These are phyloP conservation scores for Millerozyma miso DNA, from an alignment of 805 yeast genomes.

Conservation along the genomic window DNA sequence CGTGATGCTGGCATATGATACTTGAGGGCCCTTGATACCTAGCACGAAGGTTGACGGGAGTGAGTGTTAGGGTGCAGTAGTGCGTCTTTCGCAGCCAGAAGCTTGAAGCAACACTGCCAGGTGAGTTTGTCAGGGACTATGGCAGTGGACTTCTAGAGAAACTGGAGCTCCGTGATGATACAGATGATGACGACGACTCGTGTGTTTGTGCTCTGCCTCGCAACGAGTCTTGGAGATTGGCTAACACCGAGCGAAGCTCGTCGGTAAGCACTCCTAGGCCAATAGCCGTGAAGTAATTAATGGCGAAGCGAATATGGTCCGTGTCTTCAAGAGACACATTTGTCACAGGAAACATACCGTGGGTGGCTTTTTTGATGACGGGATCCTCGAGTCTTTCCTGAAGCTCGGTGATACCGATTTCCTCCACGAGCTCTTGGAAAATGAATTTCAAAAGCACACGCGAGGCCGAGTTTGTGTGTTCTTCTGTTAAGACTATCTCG, in stretches of 20 bases:
- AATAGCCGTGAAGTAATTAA: conserved; percentile 90
- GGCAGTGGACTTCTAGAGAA: conserved; percentile 13
- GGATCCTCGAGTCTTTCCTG: conserved; percentile 49
- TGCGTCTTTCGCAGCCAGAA: not conserved
- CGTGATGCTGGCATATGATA: too few species aligned
- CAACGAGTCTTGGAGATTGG: conserved; percentile 24
- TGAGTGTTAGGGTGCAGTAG: conserved; percentile 4
- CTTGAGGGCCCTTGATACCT: too few species aligned
- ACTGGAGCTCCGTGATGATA: conserved; percentile 13
- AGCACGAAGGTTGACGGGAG: not conserved
- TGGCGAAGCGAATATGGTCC: conserved; percentile 66
- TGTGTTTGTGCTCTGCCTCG: conserved; percentile 3
- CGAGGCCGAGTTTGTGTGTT: conserved; percentile 70
- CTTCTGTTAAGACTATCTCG: conserved; percentile 58
- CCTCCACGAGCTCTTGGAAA: conserved; percentile 74
- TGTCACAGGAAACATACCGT: conserved; percentile 61
- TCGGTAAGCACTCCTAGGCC: conserved; percentile 84
- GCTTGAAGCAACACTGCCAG: not conserved
- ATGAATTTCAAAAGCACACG: conserved; percentile 79
- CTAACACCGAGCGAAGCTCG: conserved; percentile 60
- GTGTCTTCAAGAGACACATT: conserved; percentile 30
- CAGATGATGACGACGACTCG: conserved; percentile 8
- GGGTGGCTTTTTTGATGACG: conserved; percentile 43
- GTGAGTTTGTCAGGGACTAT: conserved; percentile 13
- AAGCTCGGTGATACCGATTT: conserved; percentile 58